Percentiles rank a stretch among this genome's conserved stretches.
Evolutionary conservation across 192 early-diverging fungal genomes (phyloP).

Genomic region (Rhizoclosmatium globosum): DNA sequence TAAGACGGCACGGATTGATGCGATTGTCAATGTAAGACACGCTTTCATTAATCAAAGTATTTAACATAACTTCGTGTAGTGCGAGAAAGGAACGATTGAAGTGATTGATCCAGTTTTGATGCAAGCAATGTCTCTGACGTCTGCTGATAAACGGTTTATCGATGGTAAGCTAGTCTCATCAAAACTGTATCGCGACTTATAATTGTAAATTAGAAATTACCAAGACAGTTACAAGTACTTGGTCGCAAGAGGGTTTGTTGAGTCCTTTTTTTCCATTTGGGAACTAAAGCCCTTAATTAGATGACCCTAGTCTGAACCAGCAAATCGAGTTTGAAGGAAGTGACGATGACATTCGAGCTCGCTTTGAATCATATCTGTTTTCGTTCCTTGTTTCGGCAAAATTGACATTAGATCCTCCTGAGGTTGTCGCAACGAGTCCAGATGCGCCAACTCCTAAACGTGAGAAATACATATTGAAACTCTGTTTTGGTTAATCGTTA

Average conservation of each 20-base stretch:
- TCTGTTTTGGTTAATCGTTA: neutral
- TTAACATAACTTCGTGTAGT: slow-evolving; percentile 44
- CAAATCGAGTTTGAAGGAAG: slow-evolving; percentile 77
- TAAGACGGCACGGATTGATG: slow-evolving; percentile 74
- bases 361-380: slow-evolving; percentile 79
- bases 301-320: slow-evolving; percentile 56
- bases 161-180: slow-evolving; percentile 51
- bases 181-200: neutral
- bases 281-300: slow-evolving; percentile 27
- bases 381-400: slow-evolving; percentile 74
- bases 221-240: slow-evolving; percentile 68
- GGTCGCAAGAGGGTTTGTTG: slow-evolving; percentile 58
- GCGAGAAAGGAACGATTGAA: slow-evolving; percentile 77
- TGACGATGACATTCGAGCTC: slow-evolving; percentile 79
- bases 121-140: slow-evolving; percentile 61
- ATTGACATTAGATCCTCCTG: slow-evolving; percentile 48
- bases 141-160: slow-evolving; percentile 80
- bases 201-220: slow-evolving; percentile 58
- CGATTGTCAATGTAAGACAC: slow-evolving; percentile 75
- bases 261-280: slow-evolving; percentile 17
- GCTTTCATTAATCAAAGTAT: slow-evolving; percentile 12
- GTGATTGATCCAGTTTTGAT: slow-evolving; percentile 69
- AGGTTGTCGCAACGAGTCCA: slow-evolving; percentile 30
- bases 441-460: slow-evolving; percentile 21
- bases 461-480: neutral